A percentile compares a stretch with the other conserved stretches of the same genome.
phyloP scores from a whole-genome alignment of 495 filamentous ascomycete genomes.

The Penicillium paxilli region DNA sequence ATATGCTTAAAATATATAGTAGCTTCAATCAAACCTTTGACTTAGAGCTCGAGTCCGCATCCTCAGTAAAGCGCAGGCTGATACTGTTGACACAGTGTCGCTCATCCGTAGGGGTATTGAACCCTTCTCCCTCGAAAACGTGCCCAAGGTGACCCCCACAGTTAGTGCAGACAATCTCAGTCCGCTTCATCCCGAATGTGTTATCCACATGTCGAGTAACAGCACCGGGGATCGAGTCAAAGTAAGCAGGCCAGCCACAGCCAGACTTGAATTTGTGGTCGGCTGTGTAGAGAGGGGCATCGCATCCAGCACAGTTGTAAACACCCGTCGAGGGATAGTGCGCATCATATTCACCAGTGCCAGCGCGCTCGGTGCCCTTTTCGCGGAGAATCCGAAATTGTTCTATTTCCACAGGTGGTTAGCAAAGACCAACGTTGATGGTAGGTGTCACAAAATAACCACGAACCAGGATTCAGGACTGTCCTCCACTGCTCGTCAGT shows the following conservation, averaged over 20 bases:
- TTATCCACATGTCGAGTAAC: conserved; percentile 77
- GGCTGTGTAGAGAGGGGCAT: conserved; percentile 85
- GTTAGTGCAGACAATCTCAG: conserved; percentile 89
- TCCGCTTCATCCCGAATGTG: conserved; percentile 78
- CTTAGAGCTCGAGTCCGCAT: conserved; percentile 43
- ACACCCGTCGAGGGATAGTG: conserved; percentile 73
- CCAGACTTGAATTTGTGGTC: conserved; percentile 92
- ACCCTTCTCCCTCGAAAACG: conserved; percentile 97
- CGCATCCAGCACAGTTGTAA: conserved; percentile 84
- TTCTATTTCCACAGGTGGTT: conserved; percentile 50
- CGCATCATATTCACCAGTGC: conserved; percentile 81
- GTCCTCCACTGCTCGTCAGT: conserved; percentile 84
- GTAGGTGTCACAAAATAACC: not conserved
- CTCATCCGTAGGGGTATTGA: conserved; percentile 88
- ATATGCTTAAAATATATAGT: not conserved
- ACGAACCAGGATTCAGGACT: conserved; percentile 69
- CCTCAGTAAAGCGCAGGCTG: conserved; percentile 78
- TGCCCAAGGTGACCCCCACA: conserved; percentile 96
- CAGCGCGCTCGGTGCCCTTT: conserved; percentile 84
- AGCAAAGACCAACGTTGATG: conserved; percentile 1
- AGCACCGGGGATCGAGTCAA: conserved; percentile 87
- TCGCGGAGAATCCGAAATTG: conserved; percentile 92
- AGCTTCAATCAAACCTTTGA: conserved; percentile 23
- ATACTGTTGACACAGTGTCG: conserved; percentile 96
- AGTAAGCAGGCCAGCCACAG: conserved; percentile 98